Evolutionary conservation across 2,329 filamentous ascomycete species (phyloP).

Genomic region (Botrytis medusae): DNA sequence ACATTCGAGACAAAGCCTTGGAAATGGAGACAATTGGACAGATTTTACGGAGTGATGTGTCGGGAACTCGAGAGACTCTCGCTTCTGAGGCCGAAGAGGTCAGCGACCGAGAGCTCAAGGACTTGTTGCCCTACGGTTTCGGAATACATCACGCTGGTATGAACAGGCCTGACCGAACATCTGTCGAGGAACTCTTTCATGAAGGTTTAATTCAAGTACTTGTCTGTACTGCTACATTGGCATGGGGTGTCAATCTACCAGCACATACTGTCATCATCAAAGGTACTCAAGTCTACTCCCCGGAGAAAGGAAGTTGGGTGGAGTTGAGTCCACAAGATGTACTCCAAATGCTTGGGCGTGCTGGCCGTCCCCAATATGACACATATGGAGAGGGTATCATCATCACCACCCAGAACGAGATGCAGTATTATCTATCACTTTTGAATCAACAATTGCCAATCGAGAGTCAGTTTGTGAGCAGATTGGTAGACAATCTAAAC

Average conservation of each 20-base stretch:
- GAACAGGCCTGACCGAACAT: constrained; percentile 89
- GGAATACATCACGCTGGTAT: constrained; percentile 98
- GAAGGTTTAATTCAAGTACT: constrained; percentile 91
- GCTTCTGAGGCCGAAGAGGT: constrained; percentile 81
- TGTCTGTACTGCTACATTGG: constrained; percentile 95
- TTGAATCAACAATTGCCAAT: constrained; percentile 97
- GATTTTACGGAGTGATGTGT: constrained; percentile 81
- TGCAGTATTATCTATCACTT: constrained; percentile 95
- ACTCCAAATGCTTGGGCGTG: constrained; percentile 96
- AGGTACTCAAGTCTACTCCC: constrained; percentile 95
- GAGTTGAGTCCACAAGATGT: constrained; percentile 97
- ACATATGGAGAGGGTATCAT: constrained; percentile 99
- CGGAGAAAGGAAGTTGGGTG: constrained; percentile 98
- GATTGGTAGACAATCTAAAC: constrained; percentile 92
- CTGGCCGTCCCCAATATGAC: constrained; percentile 93
- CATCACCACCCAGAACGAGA: constrained; percentile 91
- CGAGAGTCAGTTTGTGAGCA: constrained; percentile 92
- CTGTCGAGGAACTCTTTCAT: constrained; percentile 91
- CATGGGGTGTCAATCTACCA: constrained; percentile 97
- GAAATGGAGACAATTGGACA: constrained; percentile 96
- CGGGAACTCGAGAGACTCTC: constrained; percentile 84
- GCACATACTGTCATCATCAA: constrained; percentile 99
- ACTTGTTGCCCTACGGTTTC: constrained; percentile 92
- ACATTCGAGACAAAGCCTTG: constrained; percentile 94
- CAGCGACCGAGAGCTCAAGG: constrained; percentile 85